Base-by-base conservation (phyloP, 2,329 filamentous ascomycete species). In the Fusarium pseudocircinatum region DNA sequence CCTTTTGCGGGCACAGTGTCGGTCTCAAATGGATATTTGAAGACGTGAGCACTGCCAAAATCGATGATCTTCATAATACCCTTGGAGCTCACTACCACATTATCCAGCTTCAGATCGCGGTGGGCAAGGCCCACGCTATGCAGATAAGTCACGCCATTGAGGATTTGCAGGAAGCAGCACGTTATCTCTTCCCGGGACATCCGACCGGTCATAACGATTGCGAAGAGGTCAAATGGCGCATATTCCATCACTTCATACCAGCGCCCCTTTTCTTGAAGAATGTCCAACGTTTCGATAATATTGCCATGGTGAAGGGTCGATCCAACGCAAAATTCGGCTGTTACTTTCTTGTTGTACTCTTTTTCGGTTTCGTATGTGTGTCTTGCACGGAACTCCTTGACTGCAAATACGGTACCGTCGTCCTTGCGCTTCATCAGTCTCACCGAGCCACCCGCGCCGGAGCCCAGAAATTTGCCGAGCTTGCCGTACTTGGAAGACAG, bases 221-320 rank as follows among this genome's bases (percentile, higher is more conserved):
- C 96, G 81, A 99, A 99, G 36, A 99, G 88, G 81, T 99, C 96
- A 79, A 88, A 99, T 0, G 96, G 96, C 16, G 95, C 96, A 79
- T 97, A 99, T 80, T 99, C 96, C 96, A 99, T 99, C 46, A 99
- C 96, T 79, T 98, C 96, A 79, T 95, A 99, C 94, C 96, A 99
- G 73, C 93, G 95, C 57, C 90, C 91, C 82, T 96, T 96, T 83
- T 99, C 96, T 75, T 97, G 94, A 16, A 99, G 90, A 72, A 99
- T 97, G 82, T 99, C 96, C 74, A 99, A 88, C 2, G 96, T 98
- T 82, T 99, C 96, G 78, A 99, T 98, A 76, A 99, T 95, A 81
- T 99, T 99, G 77, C 96, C 96, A 78, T 99, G 96, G 78, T 98
- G 96, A 42, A 99, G 86, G 0, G 96, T 98, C 6, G 96, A 98